Conservation (phyloP, 1,284 basidiomycete genomes). For the Caloboletus firmus region DNA sequence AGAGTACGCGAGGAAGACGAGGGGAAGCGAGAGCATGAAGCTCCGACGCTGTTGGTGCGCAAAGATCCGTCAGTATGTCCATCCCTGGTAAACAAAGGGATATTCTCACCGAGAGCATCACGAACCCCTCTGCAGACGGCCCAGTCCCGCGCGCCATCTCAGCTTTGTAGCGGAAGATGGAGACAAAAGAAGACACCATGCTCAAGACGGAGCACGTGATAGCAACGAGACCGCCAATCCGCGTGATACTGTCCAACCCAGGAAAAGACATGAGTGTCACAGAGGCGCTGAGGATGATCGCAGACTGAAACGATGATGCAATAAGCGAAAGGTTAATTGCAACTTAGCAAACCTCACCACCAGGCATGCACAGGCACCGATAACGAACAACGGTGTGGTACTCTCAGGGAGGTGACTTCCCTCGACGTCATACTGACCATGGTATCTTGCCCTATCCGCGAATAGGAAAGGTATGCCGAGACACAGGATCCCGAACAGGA, state of each 20-base stretch:
- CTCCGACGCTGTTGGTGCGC: conserved; percentile 50
- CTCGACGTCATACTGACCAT: conserved; percentile 55
- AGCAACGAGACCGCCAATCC: conserved; percentile 63
- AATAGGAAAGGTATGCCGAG: conserved; percentile 76
- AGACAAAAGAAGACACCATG: conserved; percentile 64
- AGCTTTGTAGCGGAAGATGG: conserved; percentile 64
- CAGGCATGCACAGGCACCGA: conserved; percentile 66
- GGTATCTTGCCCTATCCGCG: conserved; percentile 47
- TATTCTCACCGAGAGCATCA: conserved; percentile 54
- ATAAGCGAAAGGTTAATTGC: conserved; percentile 11
- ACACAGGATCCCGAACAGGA: conserved; percentile 60
- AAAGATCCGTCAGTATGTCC: background rate
- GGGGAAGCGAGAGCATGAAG: conserved; percentile 66
- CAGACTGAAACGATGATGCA: conserved; percentile 50
- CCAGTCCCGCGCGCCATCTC: conserved; percentile 52
- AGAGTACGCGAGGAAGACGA: conserved; percentile 69
- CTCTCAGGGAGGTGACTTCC: conserved; percentile 47
- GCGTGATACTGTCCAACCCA: conserved; percentile 59
- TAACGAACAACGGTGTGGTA: conserved; percentile 56
- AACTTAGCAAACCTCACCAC: conserved; percentile 51
- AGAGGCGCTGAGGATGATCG: conserved; percentile 71
- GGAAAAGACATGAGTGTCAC: conserved; percentile 76
- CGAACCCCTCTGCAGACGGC: conserved; percentile 52
- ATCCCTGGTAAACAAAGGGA: background rate
- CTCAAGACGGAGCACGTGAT: conserved; percentile 66